Conservation (phyloP, 176 grass and related monocot genomes). For the Musa beccarii region DNA sequence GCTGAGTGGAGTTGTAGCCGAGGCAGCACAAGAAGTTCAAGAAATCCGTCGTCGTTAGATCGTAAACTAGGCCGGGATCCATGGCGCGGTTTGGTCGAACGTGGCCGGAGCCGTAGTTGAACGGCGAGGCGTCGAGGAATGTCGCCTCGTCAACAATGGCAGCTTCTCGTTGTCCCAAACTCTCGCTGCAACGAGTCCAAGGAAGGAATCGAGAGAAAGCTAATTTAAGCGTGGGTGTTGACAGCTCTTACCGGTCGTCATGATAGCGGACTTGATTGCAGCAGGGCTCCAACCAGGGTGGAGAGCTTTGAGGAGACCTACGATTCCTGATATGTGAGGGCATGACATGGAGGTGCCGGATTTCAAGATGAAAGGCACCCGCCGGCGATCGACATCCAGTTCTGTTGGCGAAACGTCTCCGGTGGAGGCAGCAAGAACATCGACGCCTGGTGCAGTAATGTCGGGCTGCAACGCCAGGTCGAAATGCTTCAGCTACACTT, state of each 20-base stretch:
- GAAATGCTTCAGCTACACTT: background rate
- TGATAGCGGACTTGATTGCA: conserved; percentile 16
- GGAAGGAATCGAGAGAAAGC: background rate
- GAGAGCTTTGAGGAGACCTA: conserved; percentile 12
- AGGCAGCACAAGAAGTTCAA: conserved; percentile 11
- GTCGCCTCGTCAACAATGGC: background rate
- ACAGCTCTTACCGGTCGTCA: conserved; percentile 11
- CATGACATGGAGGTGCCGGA: conserved; percentile 19
- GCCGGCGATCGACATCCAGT: background rate
- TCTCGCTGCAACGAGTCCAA: background rate
- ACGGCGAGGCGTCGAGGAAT: background rate
- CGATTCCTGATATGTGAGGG: conserved; percentile 5
- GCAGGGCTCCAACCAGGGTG: conserved; percentile 14
- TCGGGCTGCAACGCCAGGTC: conserved; percentile 6
- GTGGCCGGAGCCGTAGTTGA: conserved; percentile 6
- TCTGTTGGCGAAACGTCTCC: background rate
- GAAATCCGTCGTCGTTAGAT: background rate
- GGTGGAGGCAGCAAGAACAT: conserved; percentile 11
- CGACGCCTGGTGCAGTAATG: conserved; percentile 13
- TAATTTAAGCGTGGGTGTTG: too few species aligned
- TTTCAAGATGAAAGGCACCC: background rate
- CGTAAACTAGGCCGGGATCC: conserved; percentile 17
- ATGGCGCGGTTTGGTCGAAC: conserved; percentile 13
- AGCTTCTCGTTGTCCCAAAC: background rate
- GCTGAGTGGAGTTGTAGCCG: conserved; percentile 3